Evolutionary conservation across 192 early-diverging fungal genomes (phyloP).

Genomic region (Coemansia sp.): DNA sequence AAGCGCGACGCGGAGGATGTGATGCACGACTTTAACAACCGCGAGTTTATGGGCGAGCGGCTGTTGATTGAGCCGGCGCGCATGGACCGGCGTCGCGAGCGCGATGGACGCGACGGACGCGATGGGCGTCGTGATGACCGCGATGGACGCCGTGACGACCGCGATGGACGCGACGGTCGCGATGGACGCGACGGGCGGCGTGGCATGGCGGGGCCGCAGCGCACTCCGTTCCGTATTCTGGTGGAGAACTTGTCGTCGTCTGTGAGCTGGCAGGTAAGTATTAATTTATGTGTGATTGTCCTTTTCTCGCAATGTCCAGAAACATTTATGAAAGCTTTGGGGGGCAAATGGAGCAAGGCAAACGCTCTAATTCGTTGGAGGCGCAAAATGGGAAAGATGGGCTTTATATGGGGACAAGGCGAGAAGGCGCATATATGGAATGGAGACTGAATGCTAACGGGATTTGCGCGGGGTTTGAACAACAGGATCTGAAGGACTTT

Average conservation of each 20-base stretch:
- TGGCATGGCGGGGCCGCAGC: constrained; percentile 38
- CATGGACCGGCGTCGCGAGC: constrained; percentile 58
- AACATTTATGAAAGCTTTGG: neutral
- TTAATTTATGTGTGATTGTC: neutral
- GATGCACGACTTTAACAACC: constrained; percentile 80
- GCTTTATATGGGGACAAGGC: neutral
- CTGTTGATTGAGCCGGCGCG: constrained; percentile 83
- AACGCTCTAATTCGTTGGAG: too few relatives aligned
- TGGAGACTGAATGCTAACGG: neutral
- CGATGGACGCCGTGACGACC: constrained; percentile 50
- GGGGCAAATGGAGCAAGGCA: neutral
- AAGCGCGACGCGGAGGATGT: constrained; percentile 86
- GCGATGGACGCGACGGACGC: constrained; percentile 40
- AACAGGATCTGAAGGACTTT: constrained; percentile 93
- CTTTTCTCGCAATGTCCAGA: neutral
- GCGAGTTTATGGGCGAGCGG: constrained; percentile 80
- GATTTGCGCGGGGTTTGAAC: neutral
- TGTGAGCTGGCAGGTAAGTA: constrained; percentile 75
- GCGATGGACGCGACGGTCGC: constrained; percentile 35
- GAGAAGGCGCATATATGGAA: neutral
- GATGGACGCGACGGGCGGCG: constrained; percentile 40
- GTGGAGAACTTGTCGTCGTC: constrained; percentile 80
- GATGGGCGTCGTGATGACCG: constrained; percentile 23
- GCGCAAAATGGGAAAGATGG: neutral
- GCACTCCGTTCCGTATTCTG: constrained; percentile 67